Base-by-base conservation (phyloP, 345 rosid genomes). In the Salix suchowensis region DNA sequence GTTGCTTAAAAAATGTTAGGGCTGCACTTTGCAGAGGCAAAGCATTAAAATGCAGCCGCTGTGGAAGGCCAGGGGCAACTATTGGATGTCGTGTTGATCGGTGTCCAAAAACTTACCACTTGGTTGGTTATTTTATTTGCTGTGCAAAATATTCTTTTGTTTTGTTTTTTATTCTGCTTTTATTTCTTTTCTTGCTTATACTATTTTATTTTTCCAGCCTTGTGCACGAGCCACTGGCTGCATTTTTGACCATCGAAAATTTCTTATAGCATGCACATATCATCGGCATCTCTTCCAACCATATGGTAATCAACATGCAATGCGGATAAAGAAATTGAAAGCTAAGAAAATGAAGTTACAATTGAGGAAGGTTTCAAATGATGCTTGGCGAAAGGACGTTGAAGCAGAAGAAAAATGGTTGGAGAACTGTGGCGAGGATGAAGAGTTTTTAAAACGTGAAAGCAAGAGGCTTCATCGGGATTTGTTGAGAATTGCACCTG, bases 341-440 rank as follows among this genome's bases (percentile, higher is more conserved):
- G 88, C 91, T 78, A 93, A 82, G 87, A 92, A 91, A 85, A 84
- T 93, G 94, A 93, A 78, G 80, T 52, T 89, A 82, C 93, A 90
- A 86, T 70, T 85, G 65, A 89, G 94, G 84, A 96, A 96, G 82
- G 74, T 55, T 46, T 89, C 94, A 79, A 92, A 91, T 88, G 99
- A 96, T 85, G 90, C 94, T 78, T 87, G 88, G 87, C 85, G 97
- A 61, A 96, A 88, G 87, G 99, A 96, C 87, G 82, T 91, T 82
- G 99, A 96, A 82, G 92, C 94, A 7, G 99, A 96, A 87, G 99
- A 96, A 85, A 96, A 89, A 79, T 96, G 99, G 99, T 84, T 96
- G 85, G 99, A 93, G 80, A 91, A 93, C 84, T 96, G 98, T 77
- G 99, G 99, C 71, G 97, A 93, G 85, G 99, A 96, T 92, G 99